Conservation (phyloP, 768 basidiomycete species). For the Mrakia blollopis region DNA sequence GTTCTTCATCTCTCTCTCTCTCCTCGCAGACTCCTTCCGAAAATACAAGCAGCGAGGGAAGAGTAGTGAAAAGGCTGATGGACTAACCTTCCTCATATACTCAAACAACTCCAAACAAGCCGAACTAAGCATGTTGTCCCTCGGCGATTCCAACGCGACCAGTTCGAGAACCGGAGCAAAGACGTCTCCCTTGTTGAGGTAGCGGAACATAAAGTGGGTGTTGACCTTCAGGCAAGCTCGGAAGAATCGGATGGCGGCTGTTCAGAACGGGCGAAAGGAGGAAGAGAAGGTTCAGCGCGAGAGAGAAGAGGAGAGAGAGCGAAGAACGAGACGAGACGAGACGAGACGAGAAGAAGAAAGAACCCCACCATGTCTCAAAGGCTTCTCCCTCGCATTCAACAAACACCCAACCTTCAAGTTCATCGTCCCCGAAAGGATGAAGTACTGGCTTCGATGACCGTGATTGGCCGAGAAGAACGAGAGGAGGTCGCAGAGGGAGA, state of each 20-base stretch:
- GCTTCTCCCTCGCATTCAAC: conserved; percentile 78
- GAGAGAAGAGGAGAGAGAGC: conserved; percentile 13
- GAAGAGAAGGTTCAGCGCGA: not conserved
- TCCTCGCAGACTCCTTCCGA: too few species aligned
- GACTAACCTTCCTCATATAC: conserved; percentile 72
- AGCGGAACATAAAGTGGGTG: conserved; percentile 57
- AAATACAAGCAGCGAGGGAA: too few species aligned
- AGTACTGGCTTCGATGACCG: conserved; percentile 85
- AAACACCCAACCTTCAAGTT: conserved; percentile 68
- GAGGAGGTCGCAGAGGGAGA: conserved; percentile 85
- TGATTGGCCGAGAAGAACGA: conserved; percentile 85
- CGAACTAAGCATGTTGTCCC: conserved; percentile 89
- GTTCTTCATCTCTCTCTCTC: too few species aligned
- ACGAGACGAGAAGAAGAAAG: conserved; percentile 1
- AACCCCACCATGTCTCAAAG: conserved; percentile 79
- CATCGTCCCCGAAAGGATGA: conserved; percentile 74
- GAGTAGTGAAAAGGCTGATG: too few species aligned
- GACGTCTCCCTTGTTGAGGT: conserved; percentile 78
- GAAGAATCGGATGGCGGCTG: conserved; percentile 90
- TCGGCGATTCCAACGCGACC: conserved; percentile 55
- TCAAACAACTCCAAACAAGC: conserved; percentile 97
- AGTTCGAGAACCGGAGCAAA: conserved; percentile 77
- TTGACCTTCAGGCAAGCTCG: conserved; percentile 74
- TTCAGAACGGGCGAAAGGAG: not conserved
- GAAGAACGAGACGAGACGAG: conserved; percentile 34